Evolutionary conservation across 2,329 filamentous ascomycete genomes (phyloP).

Genomic region (Fusarium transvaalense): DNA sequence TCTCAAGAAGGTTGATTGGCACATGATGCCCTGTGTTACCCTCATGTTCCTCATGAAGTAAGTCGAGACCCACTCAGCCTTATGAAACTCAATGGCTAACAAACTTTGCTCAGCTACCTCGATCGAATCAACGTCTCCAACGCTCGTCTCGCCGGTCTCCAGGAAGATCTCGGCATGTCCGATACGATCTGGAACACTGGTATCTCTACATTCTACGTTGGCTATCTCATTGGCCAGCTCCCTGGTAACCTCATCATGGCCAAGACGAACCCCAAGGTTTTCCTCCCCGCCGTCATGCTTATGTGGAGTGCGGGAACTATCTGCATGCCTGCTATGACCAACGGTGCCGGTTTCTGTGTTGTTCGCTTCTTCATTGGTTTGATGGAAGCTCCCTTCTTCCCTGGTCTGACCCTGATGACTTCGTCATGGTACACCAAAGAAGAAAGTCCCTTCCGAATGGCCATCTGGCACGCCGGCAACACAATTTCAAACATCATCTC

Average conservation of each 20-base stretch:
- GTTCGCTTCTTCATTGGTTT: slow-evolving; percentile 52
- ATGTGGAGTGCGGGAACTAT: slow-evolving; percentile 58
- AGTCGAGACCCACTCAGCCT: rapidly evolving
- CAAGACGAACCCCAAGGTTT: slow-evolving; percentile 53
- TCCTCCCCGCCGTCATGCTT: slow-evolving; percentile 57
- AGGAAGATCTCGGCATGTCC: slow-evolving; percentile 54
- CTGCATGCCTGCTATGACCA: slow-evolving; percentile 58
- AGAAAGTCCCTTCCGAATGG: slow-evolving; percentile 59
- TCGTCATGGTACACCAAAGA: slow-evolving; percentile 62
- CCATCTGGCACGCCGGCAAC: slow-evolving; percentile 61
- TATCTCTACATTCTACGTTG: slow-evolving; percentile 61
- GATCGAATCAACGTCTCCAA: slow-evolving; percentile 65
- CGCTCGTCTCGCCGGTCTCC: slow-evolving; percentile 55
- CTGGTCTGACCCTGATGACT: slow-evolving; percentile 50
- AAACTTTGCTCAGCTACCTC: slow-evolving; percentile 57
- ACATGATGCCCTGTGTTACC: slow-evolving; percentile 40
- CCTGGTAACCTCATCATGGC: slow-evolving; percentile 62
- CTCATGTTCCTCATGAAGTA: slow-evolving; percentile 35
- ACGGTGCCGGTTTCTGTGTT: slow-evolving; percentile 46
- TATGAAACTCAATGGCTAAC: neutral
- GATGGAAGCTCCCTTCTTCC: slow-evolving; percentile 58
- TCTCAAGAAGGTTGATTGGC: slow-evolving; percentile 50
- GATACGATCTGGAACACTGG: slow-evolving; percentile 56
- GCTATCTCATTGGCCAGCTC: slow-evolving; percentile 61
- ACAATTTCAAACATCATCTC: slow-evolving; percentile 60